Evolutionary conservation across 352 stramenopile species (phyloP).

Genomic region (Pythium diclinum): DNA sequence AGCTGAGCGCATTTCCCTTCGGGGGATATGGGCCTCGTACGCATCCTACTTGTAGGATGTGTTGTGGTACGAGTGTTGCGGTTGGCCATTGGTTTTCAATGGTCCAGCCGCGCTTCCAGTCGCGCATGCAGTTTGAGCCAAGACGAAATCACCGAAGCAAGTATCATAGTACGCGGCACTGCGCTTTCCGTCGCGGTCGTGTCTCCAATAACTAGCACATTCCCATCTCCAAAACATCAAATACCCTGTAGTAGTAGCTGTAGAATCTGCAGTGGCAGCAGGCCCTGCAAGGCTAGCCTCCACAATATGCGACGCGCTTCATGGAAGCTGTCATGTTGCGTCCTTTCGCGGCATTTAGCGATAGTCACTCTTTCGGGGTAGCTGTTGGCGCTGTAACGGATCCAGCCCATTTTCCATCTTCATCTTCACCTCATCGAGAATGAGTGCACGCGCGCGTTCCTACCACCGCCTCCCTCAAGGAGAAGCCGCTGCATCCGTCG

Average conservation of each 20-base stretch:
- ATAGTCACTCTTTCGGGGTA: neutral
- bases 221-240: constrained; percentile 5
- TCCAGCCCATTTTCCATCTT: neutral
- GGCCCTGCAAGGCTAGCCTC: neutral
- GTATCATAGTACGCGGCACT: constrained; percentile 81
- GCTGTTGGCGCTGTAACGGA: neutral
- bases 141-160: constrained; percentile 44
- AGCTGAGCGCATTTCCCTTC: constrained; percentile 23
- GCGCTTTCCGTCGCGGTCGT: constrained; percentile 60
- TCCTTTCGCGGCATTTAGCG: neutral
- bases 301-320: too few species aligned
- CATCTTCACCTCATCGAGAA: constrained; percentile 5
- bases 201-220: constrained; percentile 80
- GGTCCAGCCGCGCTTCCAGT: constrained; percentile 62
- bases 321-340: neutral
- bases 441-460: constrained; percentile 38
- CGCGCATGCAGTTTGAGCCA: constrained; percentile 34
- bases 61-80: constrained; percentile 60
- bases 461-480: constrained; percentile 57
- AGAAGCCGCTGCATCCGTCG: constrained; percentile 18
- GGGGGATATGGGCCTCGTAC: constrained; percentile 43
- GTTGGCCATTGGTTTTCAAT: constrained; percentile 79
- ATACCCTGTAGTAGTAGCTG: neutral
- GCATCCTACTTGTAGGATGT: constrained; percentile 8
- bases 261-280: neutral